These are phyloP conservation scores for Candida sakaeoensis DNA, from an alignment of 805 yeast species.

Conservation along the genomic window DNA sequence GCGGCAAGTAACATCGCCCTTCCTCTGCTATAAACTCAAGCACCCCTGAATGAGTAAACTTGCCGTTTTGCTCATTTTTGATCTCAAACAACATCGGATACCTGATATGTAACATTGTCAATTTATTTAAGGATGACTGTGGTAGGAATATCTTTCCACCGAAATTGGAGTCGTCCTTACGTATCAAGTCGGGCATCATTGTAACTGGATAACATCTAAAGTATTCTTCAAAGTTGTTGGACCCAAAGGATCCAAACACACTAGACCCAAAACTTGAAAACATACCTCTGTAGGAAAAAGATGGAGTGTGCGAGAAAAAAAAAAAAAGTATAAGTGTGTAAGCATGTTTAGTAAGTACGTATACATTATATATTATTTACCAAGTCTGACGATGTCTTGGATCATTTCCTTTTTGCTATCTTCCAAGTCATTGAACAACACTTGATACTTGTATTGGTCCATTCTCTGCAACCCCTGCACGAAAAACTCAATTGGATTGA, in stretches of 20 bases:
- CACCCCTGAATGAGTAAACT: constrained; percentile 85
- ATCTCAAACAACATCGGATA: constrained; percentile 95
- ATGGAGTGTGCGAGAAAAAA: background rate
- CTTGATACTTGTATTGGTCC: constrained; percentile 49
- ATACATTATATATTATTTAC: constrained; percentile 10
- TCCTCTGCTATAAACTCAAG: constrained; percentile 96
- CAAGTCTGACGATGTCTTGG: constrained; percentile 24
- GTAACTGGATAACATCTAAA: constrained; percentile 90
- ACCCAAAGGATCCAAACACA: constrained; percentile 25
- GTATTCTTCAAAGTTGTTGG: constrained; percentile 67
- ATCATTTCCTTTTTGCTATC: constrained; percentile 32
- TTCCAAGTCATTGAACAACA: constrained; percentile 39
- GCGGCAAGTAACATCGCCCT: constrained; percentile 91
- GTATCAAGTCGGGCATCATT: constrained; percentile 75
- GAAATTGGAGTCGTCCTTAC: constrained; percentile 76
- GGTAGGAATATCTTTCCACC: constrained; percentile 97
- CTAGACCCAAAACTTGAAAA: constrained; percentile 41
- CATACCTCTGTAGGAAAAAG: constrained; percentile 18
- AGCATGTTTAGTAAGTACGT: too few species aligned
- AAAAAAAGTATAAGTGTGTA: background rate
- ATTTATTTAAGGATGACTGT: constrained; percentile 82
- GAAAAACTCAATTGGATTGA: constrained; percentile 69
- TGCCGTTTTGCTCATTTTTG: constrained; percentile 56
- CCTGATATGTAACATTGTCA: constrained; percentile 86
- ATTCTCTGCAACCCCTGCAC: constrained; percentile 49